Evolutionary conservation across 371 early-diverging fungal genomes (phyloP).

Genomic region (Actinomortierella ambigua): DNA sequence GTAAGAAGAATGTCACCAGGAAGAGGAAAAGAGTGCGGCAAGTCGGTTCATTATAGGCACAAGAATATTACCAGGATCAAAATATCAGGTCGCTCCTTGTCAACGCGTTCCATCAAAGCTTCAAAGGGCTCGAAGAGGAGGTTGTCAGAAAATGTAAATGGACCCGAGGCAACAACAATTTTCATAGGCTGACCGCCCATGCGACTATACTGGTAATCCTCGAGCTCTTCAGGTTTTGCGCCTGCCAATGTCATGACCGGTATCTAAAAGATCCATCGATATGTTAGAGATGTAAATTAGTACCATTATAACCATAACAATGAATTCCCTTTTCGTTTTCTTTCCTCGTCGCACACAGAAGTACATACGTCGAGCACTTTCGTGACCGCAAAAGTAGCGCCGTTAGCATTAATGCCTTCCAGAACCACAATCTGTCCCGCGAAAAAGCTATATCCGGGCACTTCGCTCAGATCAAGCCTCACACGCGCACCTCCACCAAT

Average conservation of each 20-base stretch:
- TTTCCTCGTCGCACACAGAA: not conserved
- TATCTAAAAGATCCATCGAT: conserved; percentile 20
- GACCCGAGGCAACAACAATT: conserved; percentile 81
- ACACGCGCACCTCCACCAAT: conserved; percentile 78
- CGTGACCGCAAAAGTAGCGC: conserved; percentile 49
- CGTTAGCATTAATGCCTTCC: conserved; percentile 53
- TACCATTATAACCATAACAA: no score
- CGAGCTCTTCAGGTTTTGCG: conserved; percentile 27
- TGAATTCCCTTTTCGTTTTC: no score
- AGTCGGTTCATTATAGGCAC: no score
- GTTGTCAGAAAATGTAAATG: conserved; percentile 80
- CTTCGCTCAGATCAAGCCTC: conserved; percentile 56
- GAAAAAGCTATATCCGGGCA: conserved; percentile 66
- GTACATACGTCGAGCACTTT: conserved; percentile 35
- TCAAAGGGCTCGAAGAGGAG: conserved; percentile 80
- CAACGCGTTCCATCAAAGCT: conserved; percentile 65
- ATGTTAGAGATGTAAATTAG: no score
- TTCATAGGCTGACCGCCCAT: conserved; percentile 57
- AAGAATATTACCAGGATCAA: conserved; percentile 79
- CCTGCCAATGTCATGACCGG: conserved; percentile 39
- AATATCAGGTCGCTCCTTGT: conserved; percentile 72
- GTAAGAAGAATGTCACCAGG: not conserved
- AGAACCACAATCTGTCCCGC: conserved; percentile 72
- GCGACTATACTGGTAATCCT: conserved; percentile 29
- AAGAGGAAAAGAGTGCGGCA: no score